These are phyloP conservation scores for Aegilops sharonensis DNA, from an alignment of 176 grass and related monocot species.

Conservation along the genomic window DNA sequence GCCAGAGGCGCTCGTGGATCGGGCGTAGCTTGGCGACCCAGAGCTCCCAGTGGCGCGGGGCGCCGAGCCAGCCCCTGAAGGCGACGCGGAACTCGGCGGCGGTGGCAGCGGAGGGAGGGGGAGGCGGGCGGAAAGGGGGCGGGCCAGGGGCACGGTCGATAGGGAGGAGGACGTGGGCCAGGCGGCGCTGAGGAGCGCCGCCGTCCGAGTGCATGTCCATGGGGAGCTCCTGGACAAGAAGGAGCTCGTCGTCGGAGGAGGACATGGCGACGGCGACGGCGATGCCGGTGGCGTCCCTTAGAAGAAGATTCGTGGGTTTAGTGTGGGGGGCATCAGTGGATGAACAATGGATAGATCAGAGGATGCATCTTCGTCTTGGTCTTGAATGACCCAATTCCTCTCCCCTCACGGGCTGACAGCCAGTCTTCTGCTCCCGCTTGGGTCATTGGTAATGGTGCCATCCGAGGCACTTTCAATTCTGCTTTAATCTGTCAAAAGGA, in stretches of 20 bases:
- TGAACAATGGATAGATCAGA: background rate
- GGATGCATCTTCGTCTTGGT: background rate
- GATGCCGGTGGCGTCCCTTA: background rate
- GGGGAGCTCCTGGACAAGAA: constrained; percentile 34
- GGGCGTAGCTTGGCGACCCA: constrained; percentile 83
- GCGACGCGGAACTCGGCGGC: constrained; percentile 55
- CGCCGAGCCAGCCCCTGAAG: constrained; percentile 72
- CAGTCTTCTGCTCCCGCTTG: background rate
- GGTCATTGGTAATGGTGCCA: constrained; percentile 8
- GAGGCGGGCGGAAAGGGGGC: constrained; percentile 24
- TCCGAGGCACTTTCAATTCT: background rate
- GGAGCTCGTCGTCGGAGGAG: constrained; percentile 15
- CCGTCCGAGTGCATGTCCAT: constrained; percentile 26
- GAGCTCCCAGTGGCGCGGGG: constrained; percentile 65
- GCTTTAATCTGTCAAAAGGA: background rate
- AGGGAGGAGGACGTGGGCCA: constrained; percentile 43
- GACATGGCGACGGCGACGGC: constrained; percentile 15
- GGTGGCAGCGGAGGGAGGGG: constrained; percentile 22
- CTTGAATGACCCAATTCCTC: background rate
- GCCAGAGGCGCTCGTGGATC: constrained; percentile 52
- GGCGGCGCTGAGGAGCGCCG: constrained; percentile 8
- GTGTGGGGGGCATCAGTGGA: constrained; percentile 7
- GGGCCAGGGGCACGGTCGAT: background rate
- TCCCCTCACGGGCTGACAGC: background rate
- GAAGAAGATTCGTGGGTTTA: constrained; percentile 11